These are phyloP conservation scores for Oryza longistaminata DNA, from an alignment of 176 grass and related monocot species.

Conservation along the genomic window DNA sequence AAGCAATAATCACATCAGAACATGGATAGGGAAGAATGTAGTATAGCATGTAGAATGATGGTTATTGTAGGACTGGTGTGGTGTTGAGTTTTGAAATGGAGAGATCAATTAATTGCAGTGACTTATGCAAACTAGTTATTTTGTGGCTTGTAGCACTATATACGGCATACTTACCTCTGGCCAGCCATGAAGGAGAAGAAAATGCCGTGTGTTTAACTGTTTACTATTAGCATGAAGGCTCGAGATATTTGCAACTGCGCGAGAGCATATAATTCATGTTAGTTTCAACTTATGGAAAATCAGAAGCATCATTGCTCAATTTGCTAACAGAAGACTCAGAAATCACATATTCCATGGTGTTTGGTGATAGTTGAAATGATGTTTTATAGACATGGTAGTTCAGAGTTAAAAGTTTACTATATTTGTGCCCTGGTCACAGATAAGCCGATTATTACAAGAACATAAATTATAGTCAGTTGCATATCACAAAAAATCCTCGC, in stretches of 20 bases:
- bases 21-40: not conserved
- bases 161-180: not conserved
- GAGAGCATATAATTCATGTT: not conserved
- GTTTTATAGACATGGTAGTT: constrained; percentile 3
- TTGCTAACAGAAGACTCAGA: constrained; percentile 5
- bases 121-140: not conserved
- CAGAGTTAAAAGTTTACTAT: too few species aligned
- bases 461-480: not conserved
- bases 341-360: not conserved
- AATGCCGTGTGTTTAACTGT: not conserved
- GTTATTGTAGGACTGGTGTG: not conserved
- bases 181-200: not conserved
- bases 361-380: not conserved
- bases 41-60: not conserved
- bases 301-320: not conserved
- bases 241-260: not conserved
- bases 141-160: not conserved
- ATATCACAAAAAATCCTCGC: constrained; percentile 5
- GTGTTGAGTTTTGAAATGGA: constrained; percentile 12
- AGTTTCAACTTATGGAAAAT: not conserved
- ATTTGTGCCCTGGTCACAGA: not conserved
- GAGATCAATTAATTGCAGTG: not conserved
- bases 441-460: constrained; percentile 11
- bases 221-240: not conserved
- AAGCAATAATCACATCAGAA: not conserved